phyloP scores from a whole-genome alignment of 1,284 basidiomycete species.

The Pseudozyma hubeiensis region DNA sequence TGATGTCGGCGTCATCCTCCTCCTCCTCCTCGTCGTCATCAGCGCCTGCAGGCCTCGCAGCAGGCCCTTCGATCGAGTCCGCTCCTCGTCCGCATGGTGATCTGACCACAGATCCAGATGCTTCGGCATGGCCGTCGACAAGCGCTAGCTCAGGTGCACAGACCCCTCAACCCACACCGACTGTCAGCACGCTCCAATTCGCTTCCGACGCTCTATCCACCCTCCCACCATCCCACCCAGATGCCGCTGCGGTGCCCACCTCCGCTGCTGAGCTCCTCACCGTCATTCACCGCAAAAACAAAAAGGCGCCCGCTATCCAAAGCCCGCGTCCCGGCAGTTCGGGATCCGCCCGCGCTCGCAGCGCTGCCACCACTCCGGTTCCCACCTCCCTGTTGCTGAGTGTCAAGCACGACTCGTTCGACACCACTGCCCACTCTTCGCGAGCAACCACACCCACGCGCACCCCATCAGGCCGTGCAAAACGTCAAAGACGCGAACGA shows the following conservation, averaged over 20 bases:
- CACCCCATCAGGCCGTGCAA: slow-evolving; percentile 27
- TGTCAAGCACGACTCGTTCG: slow-evolving; percentile 20
- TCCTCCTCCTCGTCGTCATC: not conserved
- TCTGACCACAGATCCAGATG: not conserved
- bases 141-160: slow-evolving; percentile 23
- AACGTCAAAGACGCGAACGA: slow-evolving; percentile 38
- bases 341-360: slow-evolving; percentile 28
- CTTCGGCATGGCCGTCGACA: slow-evolving; percentile 15
- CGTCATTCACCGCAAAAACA: slow-evolving; percentile 25
- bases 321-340: slow-evolving; percentile 28
- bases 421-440: slow-evolving; percentile 31
- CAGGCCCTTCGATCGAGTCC: not conserved
- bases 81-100: slow-evolving; percentile 11
- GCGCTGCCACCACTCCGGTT: slow-evolving; percentile 36
- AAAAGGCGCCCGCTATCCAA: slow-evolving; percentile 39
- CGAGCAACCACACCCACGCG: slow-evolving; percentile 36
- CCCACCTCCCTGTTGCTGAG: slow-evolving; percentile 20
- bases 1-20: no score
- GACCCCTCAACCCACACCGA: slow-evolving; percentile 20
- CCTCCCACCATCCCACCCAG: slow-evolving; percentile 4
- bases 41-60: not conserved
- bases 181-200: slow-evolving; percentile 33
- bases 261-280: slow-evolving; percentile 29
- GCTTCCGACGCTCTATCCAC: slow-evolving; percentile 38
- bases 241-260: slow-evolving; percentile 8